Conservation (phyloP, 192 early-diverging fungal species). For the Funneliformis geosporum region DNA sequence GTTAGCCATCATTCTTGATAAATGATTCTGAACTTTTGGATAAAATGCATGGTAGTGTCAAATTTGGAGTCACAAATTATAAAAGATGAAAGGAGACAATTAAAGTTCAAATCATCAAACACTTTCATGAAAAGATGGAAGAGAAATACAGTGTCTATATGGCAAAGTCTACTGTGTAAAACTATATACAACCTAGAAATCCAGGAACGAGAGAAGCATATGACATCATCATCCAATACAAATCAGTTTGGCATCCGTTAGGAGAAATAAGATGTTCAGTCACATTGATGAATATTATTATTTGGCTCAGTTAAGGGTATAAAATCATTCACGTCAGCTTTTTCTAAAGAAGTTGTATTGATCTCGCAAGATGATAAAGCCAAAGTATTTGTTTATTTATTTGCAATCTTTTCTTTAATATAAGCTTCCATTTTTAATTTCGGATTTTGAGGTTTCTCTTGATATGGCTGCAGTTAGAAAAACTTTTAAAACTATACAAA, state of each 20-base stretch:
- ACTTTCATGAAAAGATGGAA: not conserved
- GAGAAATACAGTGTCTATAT: not conserved
- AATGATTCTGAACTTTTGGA: too few relatives aligned
- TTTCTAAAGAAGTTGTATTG: not conserved
- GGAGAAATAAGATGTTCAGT: not conserved
- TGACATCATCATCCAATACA: not conserved
- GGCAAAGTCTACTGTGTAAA: not conserved
- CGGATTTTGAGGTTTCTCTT: too few relatives aligned
- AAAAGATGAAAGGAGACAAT: not conserved
- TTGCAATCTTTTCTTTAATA: too few relatives aligned
- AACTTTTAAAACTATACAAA: too few relatives aligned
- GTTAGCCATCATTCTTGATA: too few relatives aligned
- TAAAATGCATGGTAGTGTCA: not conserved
- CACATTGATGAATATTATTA: slow-evolving; percentile 10
- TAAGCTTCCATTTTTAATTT: too few relatives aligned
- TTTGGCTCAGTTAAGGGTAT: not conserved
- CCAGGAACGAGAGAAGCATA: not conserved
- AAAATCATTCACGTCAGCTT: not conserved
- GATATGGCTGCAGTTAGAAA: too few relatives aligned
- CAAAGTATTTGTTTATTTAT: not conserved
- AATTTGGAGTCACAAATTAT: not conserved
- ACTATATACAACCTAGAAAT: not conserved
- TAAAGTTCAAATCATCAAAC: not conserved
- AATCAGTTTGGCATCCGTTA: not conserved
- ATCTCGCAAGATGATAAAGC: slow-evolving; percentile 10